Conservation (phyloP, 345 rosid species). For the rapeseed (Brassica napus) region DNA sequence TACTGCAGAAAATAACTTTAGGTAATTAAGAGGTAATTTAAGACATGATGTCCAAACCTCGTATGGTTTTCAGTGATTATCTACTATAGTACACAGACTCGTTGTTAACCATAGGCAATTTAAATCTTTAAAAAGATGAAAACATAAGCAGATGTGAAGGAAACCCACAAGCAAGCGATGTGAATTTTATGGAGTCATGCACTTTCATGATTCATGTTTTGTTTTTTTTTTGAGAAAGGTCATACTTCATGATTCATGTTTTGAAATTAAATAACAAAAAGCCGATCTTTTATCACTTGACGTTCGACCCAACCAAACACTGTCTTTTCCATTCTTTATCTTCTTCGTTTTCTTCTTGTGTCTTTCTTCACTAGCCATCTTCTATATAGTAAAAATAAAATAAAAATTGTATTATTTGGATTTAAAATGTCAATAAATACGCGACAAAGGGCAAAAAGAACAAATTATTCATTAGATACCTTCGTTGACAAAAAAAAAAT, state of each 20-base stretch:
- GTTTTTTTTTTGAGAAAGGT: no score
- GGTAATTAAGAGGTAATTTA: background rate
- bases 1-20: background rate
- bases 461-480: constrained; percentile 9
- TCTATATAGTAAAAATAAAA: background rate
- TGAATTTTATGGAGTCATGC: constrained; percentile 31
- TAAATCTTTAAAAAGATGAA: background rate
- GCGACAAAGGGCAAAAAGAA: constrained; percentile 14
- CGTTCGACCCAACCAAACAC: constrained; percentile 42
- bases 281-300: constrained; percentile 37
- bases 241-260: constrained; percentile 37
- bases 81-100: background rate
- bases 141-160: background rate
- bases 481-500: background rate
- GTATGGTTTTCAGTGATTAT: background rate
- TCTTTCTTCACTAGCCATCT: background rate
- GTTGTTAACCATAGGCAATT: background rate
- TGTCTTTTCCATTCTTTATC: constrained; percentile 29
- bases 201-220: background rate
- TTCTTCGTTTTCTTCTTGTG: background rate
- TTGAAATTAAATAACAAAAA: constrained; percentile 35
- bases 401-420: background rate
- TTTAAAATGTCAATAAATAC: constrained; percentile 15
- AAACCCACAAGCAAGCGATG: constrained; percentile 12
- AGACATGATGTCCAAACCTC: background rate